Conservation (phyloP, 768 basidiomycete genomes). For the Boletellus emodensis region DNA sequence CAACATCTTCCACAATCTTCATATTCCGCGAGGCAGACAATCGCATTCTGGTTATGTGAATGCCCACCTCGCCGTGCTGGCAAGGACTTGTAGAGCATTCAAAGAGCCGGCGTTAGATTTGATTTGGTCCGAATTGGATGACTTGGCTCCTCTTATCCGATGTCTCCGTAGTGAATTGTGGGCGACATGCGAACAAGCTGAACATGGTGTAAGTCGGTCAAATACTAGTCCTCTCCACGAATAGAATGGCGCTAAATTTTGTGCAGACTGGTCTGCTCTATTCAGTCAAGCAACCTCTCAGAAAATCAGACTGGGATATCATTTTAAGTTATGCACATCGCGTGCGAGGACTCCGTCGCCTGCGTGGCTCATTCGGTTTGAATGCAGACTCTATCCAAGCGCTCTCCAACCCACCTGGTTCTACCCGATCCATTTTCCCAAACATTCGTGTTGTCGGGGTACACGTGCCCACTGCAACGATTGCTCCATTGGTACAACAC, state of each 20-base stretch:
- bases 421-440: constrained; percentile 4
- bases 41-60: no score
- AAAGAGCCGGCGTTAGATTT: background rate
- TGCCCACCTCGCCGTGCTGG: background rate
- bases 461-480: background rate
- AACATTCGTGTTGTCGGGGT: constrained; percentile 5
- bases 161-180: background rate
- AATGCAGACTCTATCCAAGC: no score
- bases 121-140: background rate
- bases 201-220: background rate
- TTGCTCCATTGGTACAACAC: constrained; percentile 9
- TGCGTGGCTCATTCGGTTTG: no score
- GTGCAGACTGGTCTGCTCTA: background rate
- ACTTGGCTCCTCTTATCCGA: background rate
- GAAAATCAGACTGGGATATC: background rate
- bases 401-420: background rate
- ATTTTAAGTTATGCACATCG: background rate
- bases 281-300: background rate
- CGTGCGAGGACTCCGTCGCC: background rate
- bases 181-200: background rate
- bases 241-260: background rate
- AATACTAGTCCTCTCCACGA: no score
- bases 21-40: no score
- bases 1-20: no score
- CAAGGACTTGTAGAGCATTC: background rate